A percentile compares a stretch with the other conserved stretches of the same genome.
These are phyloP conservation scores for Exophiala dermatitidis DNA, from an alignment of 2,329 filamentous ascomycete species.

Conservation along the genomic window DNA sequence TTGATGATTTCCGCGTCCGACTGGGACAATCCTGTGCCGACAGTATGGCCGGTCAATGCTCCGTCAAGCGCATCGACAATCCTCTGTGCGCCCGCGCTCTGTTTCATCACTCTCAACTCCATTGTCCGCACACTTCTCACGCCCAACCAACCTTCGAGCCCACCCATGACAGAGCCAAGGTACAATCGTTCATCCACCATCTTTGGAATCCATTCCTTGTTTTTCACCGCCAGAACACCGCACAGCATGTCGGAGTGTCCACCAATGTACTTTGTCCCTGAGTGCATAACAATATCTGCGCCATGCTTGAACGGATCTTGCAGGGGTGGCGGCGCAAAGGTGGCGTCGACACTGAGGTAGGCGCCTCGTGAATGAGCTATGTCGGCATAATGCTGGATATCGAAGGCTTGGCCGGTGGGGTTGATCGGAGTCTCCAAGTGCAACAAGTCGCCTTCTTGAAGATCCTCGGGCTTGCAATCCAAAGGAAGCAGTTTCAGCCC, in stretches of 20 bases:
- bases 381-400: conserved; percentile 64
- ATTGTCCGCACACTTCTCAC: conserved; percentile 78
- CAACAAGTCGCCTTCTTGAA: conserved; percentile 73
- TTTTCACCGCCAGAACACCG: conserved; percentile 65
- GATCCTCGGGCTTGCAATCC: conserved; percentile 56
- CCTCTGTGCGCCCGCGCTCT: conserved; percentile 61
- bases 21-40: conserved; percentile 34
- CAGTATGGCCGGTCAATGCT: conserved; percentile 37
- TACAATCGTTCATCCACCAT: conserved; percentile 65
- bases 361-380: conserved; percentile 67
- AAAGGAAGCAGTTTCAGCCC: conserved; percentile 67
- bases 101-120: conserved; percentile 70
- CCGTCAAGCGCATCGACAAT: conserved; percentile 66
- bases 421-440: conserved; percentile 93
- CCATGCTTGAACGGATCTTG: conserved; percentile 77
- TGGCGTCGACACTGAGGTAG: conserved; percentile 76
- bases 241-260: conserved; percentile 92
- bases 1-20: conserved; percentile 43
- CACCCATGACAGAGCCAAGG: conserved; percentile 79
- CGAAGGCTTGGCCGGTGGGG: conserved; percentile 72
- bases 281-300: conserved; percentile 84
- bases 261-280: conserved; percentile 91
- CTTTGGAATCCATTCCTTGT: conserved; percentile 51
- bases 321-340: conserved; percentile 84
- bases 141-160: conserved; percentile 84